Conservation (phyloP, 2,329 filamentous ascomycete genomes). For the Thermomyces lanuginosus region DNA sequence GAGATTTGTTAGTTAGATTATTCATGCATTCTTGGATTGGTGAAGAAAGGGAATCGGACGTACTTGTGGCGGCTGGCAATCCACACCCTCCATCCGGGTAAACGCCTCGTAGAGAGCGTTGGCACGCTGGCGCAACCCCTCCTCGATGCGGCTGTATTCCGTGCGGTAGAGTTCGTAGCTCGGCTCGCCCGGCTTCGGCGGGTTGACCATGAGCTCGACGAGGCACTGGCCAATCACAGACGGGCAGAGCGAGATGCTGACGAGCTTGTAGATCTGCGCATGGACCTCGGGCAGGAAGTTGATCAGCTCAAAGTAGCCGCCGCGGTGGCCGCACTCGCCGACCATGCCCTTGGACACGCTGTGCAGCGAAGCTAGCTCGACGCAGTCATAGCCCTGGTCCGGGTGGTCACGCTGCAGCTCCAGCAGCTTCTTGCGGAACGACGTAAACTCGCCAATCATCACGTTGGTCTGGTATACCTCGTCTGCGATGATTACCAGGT, state of each 20-base stretch:
- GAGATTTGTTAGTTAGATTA: slow-evolving; percentile 6
- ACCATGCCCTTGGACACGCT: slow-evolving; percentile 97
- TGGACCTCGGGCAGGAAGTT: slow-evolving; percentile 75
- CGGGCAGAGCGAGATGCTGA: slow-evolving; percentile 90
- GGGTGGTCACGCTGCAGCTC: slow-evolving; percentile 57
- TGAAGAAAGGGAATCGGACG: slow-evolving; percentile 9
- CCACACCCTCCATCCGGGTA: slow-evolving; percentile 84
- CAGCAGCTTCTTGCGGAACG: slow-evolving; percentile 81
- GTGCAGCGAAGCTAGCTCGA: slow-evolving; percentile 86
- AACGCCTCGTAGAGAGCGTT: slow-evolving; percentile 80
- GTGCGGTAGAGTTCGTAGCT: slow-evolving; percentile 68
- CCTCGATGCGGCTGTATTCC: slow-evolving; percentile 72
- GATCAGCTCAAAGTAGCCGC: slow-evolving; percentile 91
- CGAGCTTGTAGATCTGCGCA: slow-evolving; percentile 95
- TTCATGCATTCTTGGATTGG: neutral
- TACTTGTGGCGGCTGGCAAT: slow-evolving; percentile 66
- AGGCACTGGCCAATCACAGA: slow-evolving; percentile 93
- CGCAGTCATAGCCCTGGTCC: slow-evolving; percentile 60
- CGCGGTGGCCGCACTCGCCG: slow-evolving; percentile 92
- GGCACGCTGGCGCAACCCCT: slow-evolving; percentile 63
- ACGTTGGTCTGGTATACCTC: slow-evolving; percentile 99
- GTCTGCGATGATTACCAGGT: slow-evolving; percentile 80
- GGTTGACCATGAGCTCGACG: slow-evolving; percentile 96
- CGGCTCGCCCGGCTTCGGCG: slow-evolving; percentile 65
- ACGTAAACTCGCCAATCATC: slow-evolving; percentile 84